These are phyloP conservation scores for Cafeteria roenbergensis DNA, from an alignment of 108 stramenopile genomes.

Conservation along the genomic window DNA sequence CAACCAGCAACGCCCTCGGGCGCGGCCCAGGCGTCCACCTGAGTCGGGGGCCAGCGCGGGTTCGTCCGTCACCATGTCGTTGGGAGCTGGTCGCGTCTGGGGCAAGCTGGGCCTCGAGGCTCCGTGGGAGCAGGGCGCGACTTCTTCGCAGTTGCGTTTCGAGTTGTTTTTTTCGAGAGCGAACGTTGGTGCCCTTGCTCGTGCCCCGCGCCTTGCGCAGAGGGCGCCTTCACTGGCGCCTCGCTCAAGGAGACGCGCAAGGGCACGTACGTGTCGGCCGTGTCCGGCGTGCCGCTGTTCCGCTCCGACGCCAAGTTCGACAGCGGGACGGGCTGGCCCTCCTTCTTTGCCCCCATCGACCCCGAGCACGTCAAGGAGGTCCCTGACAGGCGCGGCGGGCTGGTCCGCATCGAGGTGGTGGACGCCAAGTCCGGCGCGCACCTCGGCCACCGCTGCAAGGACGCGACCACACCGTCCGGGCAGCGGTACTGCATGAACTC, in stretches of 20 bases:
- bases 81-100: no score
- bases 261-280: slow-evolving; percentile 2
- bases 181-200: no score
- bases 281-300: background rate
- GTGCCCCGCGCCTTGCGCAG: no score
- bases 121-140: no score
- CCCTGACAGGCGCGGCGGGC: background rate
- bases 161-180: no score
- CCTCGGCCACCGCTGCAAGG: no score
- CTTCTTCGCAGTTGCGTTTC: no score
- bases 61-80: no score
- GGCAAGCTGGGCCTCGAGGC: no score
- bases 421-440: slow-evolving; percentile 1
- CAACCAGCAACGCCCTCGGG: no score
- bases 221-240: slow-evolving; percentile 19
- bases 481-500: slow-evolving; percentile 7
- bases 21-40: no score
- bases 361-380: background rate
- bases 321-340: background rate
- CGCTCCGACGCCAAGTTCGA: slow-evolving; percentile 1
- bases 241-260: slow-evolving; percentile 13
- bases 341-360: background rate
- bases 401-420: background rate
- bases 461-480: background rate
- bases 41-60: no score